Evolutionary conservation across 495 filamentous ascomycete species (phyloP), one percentile per base, ranked within the genome.

Genomic region (Neurospora tetrasperma): DNA sequence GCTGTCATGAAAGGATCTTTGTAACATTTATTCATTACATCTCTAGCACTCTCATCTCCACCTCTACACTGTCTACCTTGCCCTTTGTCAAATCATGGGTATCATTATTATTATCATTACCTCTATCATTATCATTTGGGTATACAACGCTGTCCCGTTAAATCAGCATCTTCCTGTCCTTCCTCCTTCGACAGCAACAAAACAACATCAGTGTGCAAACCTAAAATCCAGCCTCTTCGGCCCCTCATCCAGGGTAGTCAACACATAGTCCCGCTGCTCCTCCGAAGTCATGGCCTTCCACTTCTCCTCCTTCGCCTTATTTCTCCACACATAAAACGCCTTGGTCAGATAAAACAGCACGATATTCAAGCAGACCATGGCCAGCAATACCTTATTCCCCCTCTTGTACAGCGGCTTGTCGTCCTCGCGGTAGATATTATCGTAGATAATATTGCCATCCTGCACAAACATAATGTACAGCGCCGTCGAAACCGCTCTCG

Each of bases 401-500:
- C 83, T 79, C 2, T 75, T 74, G 73, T 89, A 89, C 41, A 86
- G 77, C 1, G 88, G 88, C 71, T 83, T 80, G 75, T 90, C 88
- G 54, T 87, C 85, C 16, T 84, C 84, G 43, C 86, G 82, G 76
- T 89, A 90, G 54, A 89, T 85, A 74, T 88, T 87, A 71, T 76
- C 80, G 0, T 81, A 79, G 72, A 87, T 84, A 42, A 89, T 86
- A 68, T 83, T 86, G 9, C 85, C 85, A 6, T 79, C 73, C 71
- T 86, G 84, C 16, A 84, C 81, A 70, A 82, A 79, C 78, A 83
- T 82, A 72, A 86, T 87, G 76, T 86, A 87, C 8, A 85, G 41
- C 3, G 83, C 84, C 1, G 85, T 86, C 2, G 85, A 86, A 11
- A 90, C 88, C n/a, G 89, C 87, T 9, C 89, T 76, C 4, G 88